These are phyloP conservation scores for Crithidia sp. DNA, from an alignment of 208 protist species.

Conservation along the genomic window DNA sequence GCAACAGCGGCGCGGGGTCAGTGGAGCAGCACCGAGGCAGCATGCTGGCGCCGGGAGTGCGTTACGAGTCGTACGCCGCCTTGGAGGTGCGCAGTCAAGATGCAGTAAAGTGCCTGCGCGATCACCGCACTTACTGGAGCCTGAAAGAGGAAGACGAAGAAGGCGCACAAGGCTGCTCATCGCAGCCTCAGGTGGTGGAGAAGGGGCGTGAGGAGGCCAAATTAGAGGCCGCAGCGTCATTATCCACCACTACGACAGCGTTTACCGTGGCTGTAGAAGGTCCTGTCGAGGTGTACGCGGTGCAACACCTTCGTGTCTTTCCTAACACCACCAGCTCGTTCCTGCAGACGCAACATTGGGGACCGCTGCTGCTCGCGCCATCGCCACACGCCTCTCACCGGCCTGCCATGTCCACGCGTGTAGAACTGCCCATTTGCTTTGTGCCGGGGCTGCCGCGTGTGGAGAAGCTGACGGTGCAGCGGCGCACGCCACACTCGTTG, in stretches of 20 bases:
- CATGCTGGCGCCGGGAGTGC: conserved; percentile 12
- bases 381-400: no score
- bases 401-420: neutral
- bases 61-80: conserved; percentile 3
- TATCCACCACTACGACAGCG: neutral
- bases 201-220: no score
- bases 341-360: neutral
- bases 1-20: no score
- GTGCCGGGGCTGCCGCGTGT: conserved; percentile 12
- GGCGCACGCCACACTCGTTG: conserved; percentile 11
- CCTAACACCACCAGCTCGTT: neutral
- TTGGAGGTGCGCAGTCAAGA: conserved; percentile 7
- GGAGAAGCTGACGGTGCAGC: conserved; percentile 1
- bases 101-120: neutral
- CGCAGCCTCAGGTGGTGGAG: no score
- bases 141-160: neutral
- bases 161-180: no score
- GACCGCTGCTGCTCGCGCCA: neutral
- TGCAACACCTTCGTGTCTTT: conserved; percentile 4
- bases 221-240: neutral
- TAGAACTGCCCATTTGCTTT: conserved; percentile 10
- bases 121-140: neutral
- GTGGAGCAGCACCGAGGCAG: neutral
- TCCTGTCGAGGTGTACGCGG: conserved; percentile 14
- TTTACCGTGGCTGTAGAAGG: conserved; percentile 5